Evolutionary conservation across 495 filamentous ascomycete genomes (phyloP).

Genomic region (Daldinia decipiens): DNA sequence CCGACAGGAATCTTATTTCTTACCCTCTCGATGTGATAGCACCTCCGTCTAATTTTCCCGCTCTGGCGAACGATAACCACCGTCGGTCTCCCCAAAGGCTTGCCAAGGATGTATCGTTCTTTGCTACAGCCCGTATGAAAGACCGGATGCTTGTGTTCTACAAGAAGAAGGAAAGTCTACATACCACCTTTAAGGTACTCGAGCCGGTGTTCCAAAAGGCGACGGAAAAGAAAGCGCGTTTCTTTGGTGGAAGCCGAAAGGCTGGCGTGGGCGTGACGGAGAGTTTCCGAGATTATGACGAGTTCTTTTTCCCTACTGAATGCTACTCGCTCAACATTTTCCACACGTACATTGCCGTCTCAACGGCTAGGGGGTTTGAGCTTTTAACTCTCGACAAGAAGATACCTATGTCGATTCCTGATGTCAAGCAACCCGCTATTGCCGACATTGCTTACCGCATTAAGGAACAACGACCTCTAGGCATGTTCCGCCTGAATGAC

Average conservation of each 20-base stretch:
- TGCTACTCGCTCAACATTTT: slow-evolving; percentile 96
- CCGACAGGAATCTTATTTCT: slow-evolving; percentile 90
- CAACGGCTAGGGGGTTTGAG: slow-evolving; percentile 92
- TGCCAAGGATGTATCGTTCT: slow-evolving; percentile 94
- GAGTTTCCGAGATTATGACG: slow-evolving; percentile 97
- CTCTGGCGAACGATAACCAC: slow-evolving; percentile 68
- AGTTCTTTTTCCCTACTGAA: slow-evolving; percentile 98
- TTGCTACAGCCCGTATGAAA: slow-evolving; percentile 95
- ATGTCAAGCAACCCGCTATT: slow-evolving; percentile 78
- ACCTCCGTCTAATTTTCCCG: slow-evolving; percentile 71
- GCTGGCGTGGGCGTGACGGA: slow-evolving; percentile 77
- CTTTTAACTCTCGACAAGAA: slow-evolving; percentile 98
- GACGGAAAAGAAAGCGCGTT: slow-evolving; percentile 75
- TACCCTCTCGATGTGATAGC: slow-evolving; percentile 93
- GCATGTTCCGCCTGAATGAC: slow-evolving; percentile 95
- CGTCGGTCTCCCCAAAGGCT: slow-evolving; percentile 89
- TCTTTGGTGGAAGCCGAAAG: slow-evolving; percentile 66
- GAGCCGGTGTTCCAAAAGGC: slow-evolving; percentile 94
- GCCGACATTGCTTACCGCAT: slow-evolving; percentile 83
- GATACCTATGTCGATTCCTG: slow-evolving; percentile 86
- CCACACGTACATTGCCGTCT: slow-evolving; percentile 89
- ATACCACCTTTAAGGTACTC: slow-evolving; percentile 94
- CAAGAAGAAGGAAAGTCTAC: slow-evolving; percentile 91
- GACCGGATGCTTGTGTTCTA: slow-evolving; percentile 93
- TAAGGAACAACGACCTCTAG: slow-evolving; percentile 81